Base-by-base conservation (phyloP, 768 basidiomycete species). In the Boletus sp. region DNA sequence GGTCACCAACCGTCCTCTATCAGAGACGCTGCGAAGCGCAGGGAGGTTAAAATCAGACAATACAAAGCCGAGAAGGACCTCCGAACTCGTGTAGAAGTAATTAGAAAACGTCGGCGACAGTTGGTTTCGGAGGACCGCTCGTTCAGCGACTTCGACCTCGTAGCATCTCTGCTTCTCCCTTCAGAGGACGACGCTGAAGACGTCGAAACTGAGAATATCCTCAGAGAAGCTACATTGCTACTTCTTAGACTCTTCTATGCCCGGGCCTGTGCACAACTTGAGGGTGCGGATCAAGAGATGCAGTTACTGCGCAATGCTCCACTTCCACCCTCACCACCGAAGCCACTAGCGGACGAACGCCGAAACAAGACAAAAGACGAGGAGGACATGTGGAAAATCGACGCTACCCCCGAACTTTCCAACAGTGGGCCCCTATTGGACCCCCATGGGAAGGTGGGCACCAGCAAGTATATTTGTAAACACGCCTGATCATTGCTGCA, bases 11-110 rank as follows among this genome's bases (percentile, higher is more conserved):
- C 79, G 10, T 76, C 77, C 9, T 64, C 75, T n/a, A 71, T 86
- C 48, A 71, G 65, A 10, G 89, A 98, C 70, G 81, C 87, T 18
- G 81, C 83, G 1, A 83, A 80, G 66, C 80, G 89, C 54, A 76
- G 97, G 62, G 94, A 96, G 62, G 71, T 87, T 35, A 99, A 97
- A 77, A 97, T 99, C 60, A 86, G 83, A 58, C 94, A 95, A 68
- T 98, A 85, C 71, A 86, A 87, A 71, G 82, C 83, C 55, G 94
- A 96, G 73, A 95, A 91, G 71, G 88, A 90, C 36, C 73, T 98
- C 30, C 82, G 84, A 52, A 72, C 73, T 18, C 80, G 80, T 55
- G 83, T 98, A 29, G 82, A 92, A 73, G 73, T 75, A 42, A 66
- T 89, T 20, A 80, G 80, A 49, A 83, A 80, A 72, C 83, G 79